Base-by-base conservation (phyloP, 2,329 filamentous ascomycete species). In the Boeremia lycopersici region DNA sequence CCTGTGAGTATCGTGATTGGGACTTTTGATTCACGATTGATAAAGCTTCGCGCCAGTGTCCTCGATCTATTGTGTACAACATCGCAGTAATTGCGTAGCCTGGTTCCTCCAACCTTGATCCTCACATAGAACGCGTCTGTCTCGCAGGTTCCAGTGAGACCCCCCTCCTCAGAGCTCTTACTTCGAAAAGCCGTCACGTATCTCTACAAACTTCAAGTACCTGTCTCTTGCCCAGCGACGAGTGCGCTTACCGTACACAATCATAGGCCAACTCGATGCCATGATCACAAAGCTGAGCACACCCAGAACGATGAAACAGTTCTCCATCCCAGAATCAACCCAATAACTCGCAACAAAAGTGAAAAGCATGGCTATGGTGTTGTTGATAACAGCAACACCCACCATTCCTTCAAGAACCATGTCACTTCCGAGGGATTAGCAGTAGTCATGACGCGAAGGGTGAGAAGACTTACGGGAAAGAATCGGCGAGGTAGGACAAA, bases 331-430 rank as follows among this genome's bases (percentile, higher is more conserved):
- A 12, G 57, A 53, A 17, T 60, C 60, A 23, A 62, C 54, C 60
- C 60, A 62, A 15, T 59, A 58, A 44, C 55, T 59, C 23, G 60
- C 60, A 39, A 62, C 54, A 30, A 62, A 62, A 2, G 60, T 62
- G 34, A 62, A 62, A 1, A 53, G 31, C 60, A 62, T 62, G 19
- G 60, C 60, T 12, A 62, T 50, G 12, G 55, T 62, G 36, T 62
- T 62, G 44, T 62, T 62, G 40, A 62, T 62, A 10, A 62, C 57
- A 35, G 60, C 60, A 26, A 62, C 60, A n/a, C 60, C 60, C 13
- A 62, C 60, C 60, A 62, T 62, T 26, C 60, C 60, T 28, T 62
- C 60, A 34, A 62, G 60, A 19, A 62, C 60, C 60, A 62, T 62
- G 38, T 62, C 60, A 34, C 58, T 60, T 23, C 19, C n/a, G 25